Conservation (phyloP, 2,329 filamentous ascomycete species). For the Penicillium rolfsii region DNA sequence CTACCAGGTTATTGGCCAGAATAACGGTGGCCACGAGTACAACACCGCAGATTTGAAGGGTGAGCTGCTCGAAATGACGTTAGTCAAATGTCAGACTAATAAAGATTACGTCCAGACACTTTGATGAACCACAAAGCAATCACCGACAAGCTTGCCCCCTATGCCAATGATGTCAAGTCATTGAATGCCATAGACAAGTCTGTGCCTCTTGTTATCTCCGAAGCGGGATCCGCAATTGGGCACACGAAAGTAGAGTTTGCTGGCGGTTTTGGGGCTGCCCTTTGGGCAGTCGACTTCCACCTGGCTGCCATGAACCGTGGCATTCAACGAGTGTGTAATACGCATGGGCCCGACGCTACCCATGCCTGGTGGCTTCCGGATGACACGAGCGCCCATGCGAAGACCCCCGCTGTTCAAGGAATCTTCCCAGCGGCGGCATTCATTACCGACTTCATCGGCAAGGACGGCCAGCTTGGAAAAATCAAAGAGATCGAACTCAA, state of each 20-base stretch:
- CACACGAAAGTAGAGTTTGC: constrained; percentile 4
- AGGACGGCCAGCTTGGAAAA: constrained; percentile 10
- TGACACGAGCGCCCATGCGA: constrained; percentile 9
- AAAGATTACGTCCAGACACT: background rate
- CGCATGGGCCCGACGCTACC: constrained; percentile 19
- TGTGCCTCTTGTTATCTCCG: constrained; percentile 14
- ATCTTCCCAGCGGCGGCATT: constrained; percentile 22
- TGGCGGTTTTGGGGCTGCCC: constrained; percentile 14
- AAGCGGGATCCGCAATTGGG: constrained; percentile 9
- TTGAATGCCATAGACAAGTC: constrained; percentile 2
- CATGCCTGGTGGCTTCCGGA: constrained; percentile 24
- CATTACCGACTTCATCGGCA: constrained; percentile 28
- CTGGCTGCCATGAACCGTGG: constrained; percentile 23
- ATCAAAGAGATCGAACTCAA: constrained; percentile 8
- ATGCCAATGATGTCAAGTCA: constrained; percentile 1
- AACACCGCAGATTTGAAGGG: constrained; percentile 4
- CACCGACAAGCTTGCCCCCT: background rate
- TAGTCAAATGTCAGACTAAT: background rate
- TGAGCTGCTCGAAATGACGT: background rate
- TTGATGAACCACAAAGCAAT: constrained; percentile 15
- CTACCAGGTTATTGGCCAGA: constrained; percentile 13
- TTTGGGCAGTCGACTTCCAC: constrained; percentile 22
- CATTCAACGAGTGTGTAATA: constrained; percentile 23
- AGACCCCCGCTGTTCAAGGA: constrained; percentile 23
- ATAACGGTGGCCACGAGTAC: constrained; percentile 1